These are phyloP conservation scores for Hypoxylon rubiginosum DNA, from an alignment of 2,329 filamentous ascomycete species.

Conservation along the genomic window DNA sequence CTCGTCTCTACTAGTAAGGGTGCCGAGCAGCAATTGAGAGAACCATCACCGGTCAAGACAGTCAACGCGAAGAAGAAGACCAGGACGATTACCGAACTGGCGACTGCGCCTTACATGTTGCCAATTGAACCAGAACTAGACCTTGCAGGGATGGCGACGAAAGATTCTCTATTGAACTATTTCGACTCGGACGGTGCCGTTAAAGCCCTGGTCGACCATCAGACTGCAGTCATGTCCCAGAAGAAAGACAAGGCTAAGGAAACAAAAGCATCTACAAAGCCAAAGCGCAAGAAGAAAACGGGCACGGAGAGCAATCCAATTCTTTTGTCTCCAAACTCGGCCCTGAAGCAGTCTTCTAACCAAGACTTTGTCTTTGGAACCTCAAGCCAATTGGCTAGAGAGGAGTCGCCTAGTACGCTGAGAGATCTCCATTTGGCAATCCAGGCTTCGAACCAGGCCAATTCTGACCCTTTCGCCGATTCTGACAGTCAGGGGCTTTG, in stretches of 20 bases:
- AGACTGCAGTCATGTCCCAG: constrained; percentile 52
- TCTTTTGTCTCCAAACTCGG: constrained; percentile 77
- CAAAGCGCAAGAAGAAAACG: constrained; percentile 56
- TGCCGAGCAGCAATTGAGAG: constrained; percentile 43
- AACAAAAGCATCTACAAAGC: constrained; percentile 47
- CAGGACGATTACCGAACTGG: constrained; percentile 82
- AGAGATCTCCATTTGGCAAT: constrained; percentile 74
- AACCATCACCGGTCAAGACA: constrained; percentile 57
- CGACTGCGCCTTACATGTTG: constrained; percentile 76
- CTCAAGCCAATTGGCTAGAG: constrained; percentile 82
- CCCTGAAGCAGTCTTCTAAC: constrained; percentile 72
- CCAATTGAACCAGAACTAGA: constrained; percentile 54
- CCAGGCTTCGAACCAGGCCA: constrained; percentile 66
- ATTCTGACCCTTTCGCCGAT: constrained; percentile 57
- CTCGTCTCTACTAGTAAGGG: constrained; percentile 56
- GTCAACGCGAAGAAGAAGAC: constrained; percentile 76
- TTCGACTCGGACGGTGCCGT: constrained; percentile 56
- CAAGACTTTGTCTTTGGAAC: constrained; percentile 90
- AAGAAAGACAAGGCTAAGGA: constrained; percentile 56
- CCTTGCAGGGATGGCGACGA: constrained; percentile 43
- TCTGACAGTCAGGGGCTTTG: constrained; percentile 67
- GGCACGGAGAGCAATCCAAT: constrained; percentile 59
- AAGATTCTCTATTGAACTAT: constrained; percentile 61
- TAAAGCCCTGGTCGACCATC: constrained; percentile 53
- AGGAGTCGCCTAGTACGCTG: constrained; percentile 77